phyloP scores from a whole-genome alignment of 495 filamentous ascomycete genomes.

The Hyaloscypha finlandica region DNA sequence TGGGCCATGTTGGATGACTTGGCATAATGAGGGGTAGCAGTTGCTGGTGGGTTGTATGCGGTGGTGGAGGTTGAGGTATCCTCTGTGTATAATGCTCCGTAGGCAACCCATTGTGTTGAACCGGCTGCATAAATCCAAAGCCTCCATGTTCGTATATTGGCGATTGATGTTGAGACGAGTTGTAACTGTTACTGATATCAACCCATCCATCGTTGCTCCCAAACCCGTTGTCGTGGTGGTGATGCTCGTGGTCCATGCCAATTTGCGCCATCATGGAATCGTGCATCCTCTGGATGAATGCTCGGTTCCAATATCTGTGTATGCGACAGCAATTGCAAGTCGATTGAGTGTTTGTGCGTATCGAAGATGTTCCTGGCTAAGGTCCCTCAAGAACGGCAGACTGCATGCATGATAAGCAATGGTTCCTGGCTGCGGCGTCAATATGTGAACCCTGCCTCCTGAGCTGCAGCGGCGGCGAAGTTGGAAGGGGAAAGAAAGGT shows the following conservation, averaged over 20 bases:
- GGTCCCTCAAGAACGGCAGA: conserved; percentile 35
- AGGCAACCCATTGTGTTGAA: conserved; percentile 30
- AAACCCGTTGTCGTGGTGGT: conserved; percentile 28
- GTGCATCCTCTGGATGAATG: conserved; percentile 31
- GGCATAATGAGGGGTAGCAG: conserved; percentile 65
- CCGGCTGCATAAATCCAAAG: conserved; percentile 31
- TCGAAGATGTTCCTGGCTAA: conserved; percentile 35
- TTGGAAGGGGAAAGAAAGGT: conserved; percentile 19
- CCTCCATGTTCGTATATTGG: conserved; percentile 34
- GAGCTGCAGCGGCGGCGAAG: conserved; percentile 30
- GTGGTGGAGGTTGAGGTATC: conserved; percentile 26
- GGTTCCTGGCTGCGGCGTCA: conserved; percentile 34
- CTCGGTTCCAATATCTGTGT: conserved; percentile 7
- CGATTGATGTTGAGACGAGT: conserved; percentile 36
- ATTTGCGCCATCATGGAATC: conserved; percentile 36
- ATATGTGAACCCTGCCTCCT: conserved; percentile 31
- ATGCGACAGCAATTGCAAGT: conserved; percentile 24
- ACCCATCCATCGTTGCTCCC: conserved; percentile 32
- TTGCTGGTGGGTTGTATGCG: conserved; percentile 35
- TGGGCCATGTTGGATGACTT: conserved; percentile 68
- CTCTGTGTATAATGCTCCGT: conserved; percentile 25
- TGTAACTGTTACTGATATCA: conserved; percentile 32
- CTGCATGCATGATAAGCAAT: conserved; percentile 38
- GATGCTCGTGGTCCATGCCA: conserved; percentile 36
- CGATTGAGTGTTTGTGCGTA: conserved; percentile 18